Evolutionary conservation across 768 basidiomycete species (phyloP).

Genomic region (Boletus rufocinnamomeus): DNA sequence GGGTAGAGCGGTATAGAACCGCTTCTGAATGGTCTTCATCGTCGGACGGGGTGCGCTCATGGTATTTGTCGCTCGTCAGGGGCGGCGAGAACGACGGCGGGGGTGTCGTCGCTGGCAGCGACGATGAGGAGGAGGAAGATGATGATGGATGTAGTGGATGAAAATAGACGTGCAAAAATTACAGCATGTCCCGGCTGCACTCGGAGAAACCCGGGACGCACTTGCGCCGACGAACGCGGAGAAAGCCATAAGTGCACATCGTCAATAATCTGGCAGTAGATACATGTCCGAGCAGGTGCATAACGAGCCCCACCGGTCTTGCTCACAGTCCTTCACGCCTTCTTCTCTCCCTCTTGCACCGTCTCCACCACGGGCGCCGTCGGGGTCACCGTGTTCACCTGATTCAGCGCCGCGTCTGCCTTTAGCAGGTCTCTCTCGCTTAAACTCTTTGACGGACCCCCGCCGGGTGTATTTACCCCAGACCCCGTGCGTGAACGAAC

Average conservation of each 20-base stretch:
- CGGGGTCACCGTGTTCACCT: constrained; percentile 40
- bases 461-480: constrained; percentile 83
- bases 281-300: constrained; percentile 20
- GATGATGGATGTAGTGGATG: background rate
- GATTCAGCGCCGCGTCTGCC: constrained; percentile 86
- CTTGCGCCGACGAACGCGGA: background rate
- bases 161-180: constrained; percentile 1
- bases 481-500: constrained; percentile 82
- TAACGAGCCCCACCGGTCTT: no score
- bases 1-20: constrained; percentile 48
- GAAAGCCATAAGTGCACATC: background rate
- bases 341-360: background rate
- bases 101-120: constrained; percentile 17
- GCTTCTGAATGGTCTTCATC: constrained; percentile 54
- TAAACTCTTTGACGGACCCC: constrained; percentile 73
- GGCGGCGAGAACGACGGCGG: background rate
- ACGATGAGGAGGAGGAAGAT: constrained; percentile 5
- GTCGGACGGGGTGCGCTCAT: constrained; percentile 43
- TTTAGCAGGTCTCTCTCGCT: constrained; percentile 85
- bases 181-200: background rate
- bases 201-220: constrained; percentile 26
- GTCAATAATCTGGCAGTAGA: constrained; percentile 6
- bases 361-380: background rate
- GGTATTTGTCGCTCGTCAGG: background rate
- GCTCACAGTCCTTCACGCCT: background rate